A percentile compares a stretch with the other conserved stretches of the same genome.
These are phyloP conservation scores for Diplocarpon mali DNA, from an alignment of 2,329 filamentous ascomycete species.

Conservation along the genomic window DNA sequence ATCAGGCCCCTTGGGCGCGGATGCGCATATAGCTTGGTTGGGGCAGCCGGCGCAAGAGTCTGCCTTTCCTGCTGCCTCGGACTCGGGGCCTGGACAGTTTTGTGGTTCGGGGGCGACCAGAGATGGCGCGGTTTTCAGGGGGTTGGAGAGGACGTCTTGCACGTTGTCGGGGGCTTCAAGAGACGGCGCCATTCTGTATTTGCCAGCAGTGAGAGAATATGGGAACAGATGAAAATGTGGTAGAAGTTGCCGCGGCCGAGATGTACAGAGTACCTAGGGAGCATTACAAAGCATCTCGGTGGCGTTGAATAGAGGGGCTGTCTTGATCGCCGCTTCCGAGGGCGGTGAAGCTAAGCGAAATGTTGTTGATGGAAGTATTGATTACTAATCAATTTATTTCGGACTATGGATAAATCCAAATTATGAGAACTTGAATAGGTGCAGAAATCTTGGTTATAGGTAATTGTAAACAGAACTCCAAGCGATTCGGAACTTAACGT, in stretches of 20 bases:
- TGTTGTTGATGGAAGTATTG: no score
- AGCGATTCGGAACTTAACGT: no score
- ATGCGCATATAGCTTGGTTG: conserved; percentile 91
- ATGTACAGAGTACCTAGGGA: not conserved
- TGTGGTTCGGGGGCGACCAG: conserved; percentile 93
- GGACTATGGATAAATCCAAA: no score
- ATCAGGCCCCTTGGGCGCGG: conserved; percentile 88
- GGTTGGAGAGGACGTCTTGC: conserved; percentile 62
- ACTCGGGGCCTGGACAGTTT: conserved; percentile 88
- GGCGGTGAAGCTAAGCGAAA: not conserved
- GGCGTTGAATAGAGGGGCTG: not conserved
- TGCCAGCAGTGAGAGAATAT: not conserved
- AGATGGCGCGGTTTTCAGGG: conserved; percentile 66
- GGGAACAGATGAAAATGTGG: not conserved
- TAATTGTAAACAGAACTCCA: no score
- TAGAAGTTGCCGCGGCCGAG: not conserved
- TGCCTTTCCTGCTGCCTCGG: conserved; percentile 53
- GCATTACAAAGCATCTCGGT: conserved; percentile 4
- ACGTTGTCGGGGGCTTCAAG: conserved; percentile 60
- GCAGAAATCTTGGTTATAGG: no score
- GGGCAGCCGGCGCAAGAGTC: conserved; percentile 92
- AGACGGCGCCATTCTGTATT: conserved; percentile 60
- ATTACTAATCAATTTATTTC: no score
- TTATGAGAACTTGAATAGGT: no score
- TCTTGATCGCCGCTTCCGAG: not conserved